These are phyloP conservation scores for Apiospora aurea DNA, from an alignment of 2,329 filamentous ascomycete species.

Conservation along the genomic window DNA sequence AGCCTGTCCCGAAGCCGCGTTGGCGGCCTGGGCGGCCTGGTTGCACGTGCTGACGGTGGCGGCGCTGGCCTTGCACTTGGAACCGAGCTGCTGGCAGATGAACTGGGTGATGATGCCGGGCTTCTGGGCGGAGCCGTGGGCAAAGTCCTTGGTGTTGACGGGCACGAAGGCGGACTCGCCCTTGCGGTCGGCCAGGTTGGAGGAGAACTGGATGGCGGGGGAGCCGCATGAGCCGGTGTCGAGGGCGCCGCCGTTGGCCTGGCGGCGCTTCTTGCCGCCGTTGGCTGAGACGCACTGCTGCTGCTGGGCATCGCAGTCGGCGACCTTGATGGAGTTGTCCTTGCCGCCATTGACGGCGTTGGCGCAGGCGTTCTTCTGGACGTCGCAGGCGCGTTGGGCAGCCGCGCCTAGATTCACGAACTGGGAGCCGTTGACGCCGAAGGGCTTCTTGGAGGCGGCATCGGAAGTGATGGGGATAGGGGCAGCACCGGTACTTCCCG, in stretches of 20 bases:
- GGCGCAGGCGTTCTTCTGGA: slow-evolving; percentile 59
- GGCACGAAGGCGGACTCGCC: slow-evolving; percentile 48
- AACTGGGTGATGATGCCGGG: slow-evolving; percentile 45
- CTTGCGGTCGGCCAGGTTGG: slow-evolving; percentile 55
- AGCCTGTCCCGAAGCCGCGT: slow-evolving; percentile 43
- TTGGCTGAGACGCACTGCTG: slow-evolving; percentile 42
- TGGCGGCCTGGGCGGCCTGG: slow-evolving; percentile 42
- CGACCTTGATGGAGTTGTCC: slow-evolving; percentile 43
- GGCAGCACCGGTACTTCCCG: slow-evolving; percentile 50
- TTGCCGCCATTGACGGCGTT: slow-evolving; percentile 54
- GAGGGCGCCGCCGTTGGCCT: slow-evolving; percentile 37
- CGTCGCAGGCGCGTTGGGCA: slow-evolving; percentile 55
- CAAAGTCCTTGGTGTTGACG: slow-evolving; percentile 52
- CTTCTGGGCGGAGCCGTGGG: slow-evolving; percentile 56
- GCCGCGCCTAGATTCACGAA: slow-evolving; percentile 58
- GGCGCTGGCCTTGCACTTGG: slow-evolving; percentile 44
- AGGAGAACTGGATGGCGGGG: slow-evolving; percentile 57
- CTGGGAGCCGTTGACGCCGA: slow-evolving; percentile 61
- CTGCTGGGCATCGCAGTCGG: slow-evolving; percentile 53
- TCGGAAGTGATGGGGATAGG: slow-evolving; percentile 50
- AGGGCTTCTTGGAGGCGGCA: slow-evolving; percentile 47
- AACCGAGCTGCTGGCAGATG: slow-evolving; percentile 46
- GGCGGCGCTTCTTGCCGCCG: slow-evolving; percentile 26
- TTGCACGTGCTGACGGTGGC: slow-evolving; percentile 44
- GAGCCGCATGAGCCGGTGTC: slow-evolving; percentile 56